phyloP scores from a whole-genome alignment of 805 yeast genomes.

The Wilhelminamyces savonicus region DNA sequence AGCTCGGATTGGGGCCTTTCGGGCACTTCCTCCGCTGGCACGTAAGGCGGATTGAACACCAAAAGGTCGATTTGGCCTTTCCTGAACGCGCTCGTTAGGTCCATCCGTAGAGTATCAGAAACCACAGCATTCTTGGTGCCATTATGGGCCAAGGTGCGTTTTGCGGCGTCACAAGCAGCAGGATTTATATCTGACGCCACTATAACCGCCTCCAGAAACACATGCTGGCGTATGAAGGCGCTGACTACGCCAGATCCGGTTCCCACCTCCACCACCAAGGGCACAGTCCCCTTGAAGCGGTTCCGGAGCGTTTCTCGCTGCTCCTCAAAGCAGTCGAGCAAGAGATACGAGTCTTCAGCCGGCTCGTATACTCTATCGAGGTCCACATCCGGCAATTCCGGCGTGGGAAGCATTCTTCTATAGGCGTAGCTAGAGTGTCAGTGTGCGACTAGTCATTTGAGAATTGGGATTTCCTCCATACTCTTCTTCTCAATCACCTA shows the following conservation, averaged over 20 bases:
- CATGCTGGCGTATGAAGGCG: slow-evolving; percentile 59
- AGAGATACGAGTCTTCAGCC: slow-evolving; percentile 82
- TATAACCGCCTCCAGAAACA: slow-evolving; percentile 46
- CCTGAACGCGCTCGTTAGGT: slow-evolving; percentile 47
- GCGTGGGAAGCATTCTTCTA: slow-evolving; percentile 89
- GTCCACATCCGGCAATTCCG: slow-evolving; percentile 49
- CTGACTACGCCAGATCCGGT: slow-evolving; percentile 89
- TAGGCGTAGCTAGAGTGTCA: too few species aligned
- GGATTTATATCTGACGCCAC: slow-evolving; percentile 79
- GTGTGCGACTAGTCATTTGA: too few species aligned
- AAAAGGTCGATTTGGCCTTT: slow-evolving; percentile 55
- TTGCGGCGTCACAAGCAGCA: slow-evolving; percentile 53
- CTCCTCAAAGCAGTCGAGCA: slow-evolving; percentile 73
- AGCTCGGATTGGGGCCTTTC: slow-evolving; percentile 38
- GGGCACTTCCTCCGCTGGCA: slow-evolving; percentile 80
- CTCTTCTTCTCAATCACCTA: too few species aligned
- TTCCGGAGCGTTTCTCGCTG: slow-evolving; percentile 34
- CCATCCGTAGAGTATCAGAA: slow-evolving; percentile 42
- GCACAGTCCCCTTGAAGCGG: slow-evolving; percentile 17
- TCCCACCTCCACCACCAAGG: slow-evolving; percentile 78
- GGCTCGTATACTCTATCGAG: slow-evolving; percentile 87
- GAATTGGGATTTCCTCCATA: too few species aligned
- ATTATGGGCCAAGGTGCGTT: slow-evolving; percentile 17
- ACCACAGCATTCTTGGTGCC: slow-evolving; percentile 1
- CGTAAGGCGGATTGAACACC: slow-evolving; percentile 94